These are phyloP conservation scores for Eucalyptus regnans DNA, from an alignment of 345 rosid species.

Conservation along the genomic window DNA sequence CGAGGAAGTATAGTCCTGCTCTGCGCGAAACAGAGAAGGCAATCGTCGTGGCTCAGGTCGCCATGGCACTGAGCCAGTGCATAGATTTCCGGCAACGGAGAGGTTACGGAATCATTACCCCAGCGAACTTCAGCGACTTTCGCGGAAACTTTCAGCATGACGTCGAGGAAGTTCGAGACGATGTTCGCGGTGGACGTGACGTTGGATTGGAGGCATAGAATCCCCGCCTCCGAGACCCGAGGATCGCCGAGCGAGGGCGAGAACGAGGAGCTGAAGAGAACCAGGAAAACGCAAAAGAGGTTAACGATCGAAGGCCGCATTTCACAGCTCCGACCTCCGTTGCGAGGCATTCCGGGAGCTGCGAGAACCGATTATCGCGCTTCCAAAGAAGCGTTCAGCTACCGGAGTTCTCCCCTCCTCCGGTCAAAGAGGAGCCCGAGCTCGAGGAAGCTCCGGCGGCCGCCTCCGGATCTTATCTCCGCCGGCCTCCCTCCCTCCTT, in stretches of 20 bases:
- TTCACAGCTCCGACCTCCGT: background rate
- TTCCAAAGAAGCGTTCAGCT: too few species aligned
- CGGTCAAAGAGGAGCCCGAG: too few species aligned
- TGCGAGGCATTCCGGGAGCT: background rate
- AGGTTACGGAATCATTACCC: constrained; percentile 11
- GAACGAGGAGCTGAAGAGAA: background rate
- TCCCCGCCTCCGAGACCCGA: constrained; percentile 21
- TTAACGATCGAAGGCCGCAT: background rate
- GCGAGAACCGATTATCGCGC: too few species aligned
- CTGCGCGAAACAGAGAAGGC: constrained; percentile 50
- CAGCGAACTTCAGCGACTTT: constrained; percentile 8
- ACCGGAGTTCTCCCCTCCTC: too few species aligned
- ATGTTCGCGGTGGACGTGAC: background rate
- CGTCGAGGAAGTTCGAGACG: constrained; percentile 31
- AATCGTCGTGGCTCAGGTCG: constrained; percentile 51
- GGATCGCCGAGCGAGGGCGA: constrained; percentile 12
- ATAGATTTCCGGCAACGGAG: constrained; percentile 8
- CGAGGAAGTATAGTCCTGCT: constrained; percentile 42
- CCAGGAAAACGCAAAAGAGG: background rate
- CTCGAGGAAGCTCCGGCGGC: too few species aligned
- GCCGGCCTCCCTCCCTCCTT: too few species aligned
- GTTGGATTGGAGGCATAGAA: constrained; percentile 15
- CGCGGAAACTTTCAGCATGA: constrained; percentile 23
- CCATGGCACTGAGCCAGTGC: constrained; percentile 44
- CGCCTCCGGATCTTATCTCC: too few species aligned